Conservation (phyloP, 768 basidiomycete genomes). For the Inosperma sp. region DNA sequence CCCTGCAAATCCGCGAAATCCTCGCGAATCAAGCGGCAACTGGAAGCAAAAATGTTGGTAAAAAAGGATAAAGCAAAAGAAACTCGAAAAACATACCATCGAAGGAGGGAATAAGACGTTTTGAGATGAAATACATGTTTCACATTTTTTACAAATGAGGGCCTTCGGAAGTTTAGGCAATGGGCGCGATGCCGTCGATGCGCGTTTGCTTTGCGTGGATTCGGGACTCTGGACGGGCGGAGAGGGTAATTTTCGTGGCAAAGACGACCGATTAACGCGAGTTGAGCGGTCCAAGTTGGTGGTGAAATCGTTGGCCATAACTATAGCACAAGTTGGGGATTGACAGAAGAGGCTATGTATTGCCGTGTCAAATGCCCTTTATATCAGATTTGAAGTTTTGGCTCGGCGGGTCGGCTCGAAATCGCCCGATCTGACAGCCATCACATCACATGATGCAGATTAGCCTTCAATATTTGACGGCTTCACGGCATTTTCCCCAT, state of each 20-base stretch:
- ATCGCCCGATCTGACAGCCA: too few relatives aligned
- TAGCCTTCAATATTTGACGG: too few relatives aligned
- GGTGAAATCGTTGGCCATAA: background rate
- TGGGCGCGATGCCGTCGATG: constrained; percentile 42
- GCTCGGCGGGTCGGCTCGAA: too few relatives aligned
- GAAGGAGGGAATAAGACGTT: constrained; percentile 39
- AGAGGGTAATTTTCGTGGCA: constrained; percentile 9
- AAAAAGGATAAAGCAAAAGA: background rate
- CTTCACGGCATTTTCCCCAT: too few relatives aligned
- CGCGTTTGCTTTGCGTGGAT: constrained; percentile 21
- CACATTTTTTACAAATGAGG: constrained; percentile 44
- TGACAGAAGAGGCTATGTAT: too few relatives aligned
- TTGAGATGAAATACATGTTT: constrained; percentile 41
- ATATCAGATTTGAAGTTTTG: too few relatives aligned
- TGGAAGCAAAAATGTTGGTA: constrained; percentile 14
- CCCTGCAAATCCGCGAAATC: constrained; percentile 53
- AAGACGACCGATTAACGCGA: background rate
- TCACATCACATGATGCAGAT: too few relatives aligned
- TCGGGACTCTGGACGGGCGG: constrained; percentile 14
- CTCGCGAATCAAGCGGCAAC: constrained; percentile 43
- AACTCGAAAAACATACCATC: constrained; percentile 29
- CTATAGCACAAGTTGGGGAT: background rate
- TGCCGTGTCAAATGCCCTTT: too few relatives aligned
- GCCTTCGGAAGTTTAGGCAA: constrained; percentile 47
- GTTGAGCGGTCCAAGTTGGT: background rate